Conservation (phyloP, 257 asterid genomes). For the Petunia axillaris region DNA sequence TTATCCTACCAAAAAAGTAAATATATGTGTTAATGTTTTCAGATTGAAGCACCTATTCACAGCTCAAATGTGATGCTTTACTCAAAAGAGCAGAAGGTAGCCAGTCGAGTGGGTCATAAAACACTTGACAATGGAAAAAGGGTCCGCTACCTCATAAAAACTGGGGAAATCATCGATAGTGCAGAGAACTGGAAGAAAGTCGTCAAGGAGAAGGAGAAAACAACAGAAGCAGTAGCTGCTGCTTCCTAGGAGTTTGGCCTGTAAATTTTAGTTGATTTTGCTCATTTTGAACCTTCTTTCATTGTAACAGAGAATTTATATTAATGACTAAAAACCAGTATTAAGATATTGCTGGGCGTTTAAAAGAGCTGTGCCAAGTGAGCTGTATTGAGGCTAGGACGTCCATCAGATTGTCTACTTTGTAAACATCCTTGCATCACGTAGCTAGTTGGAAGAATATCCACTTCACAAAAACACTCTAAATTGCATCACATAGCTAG, state of each 20-base stretch:
- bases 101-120: constrained; percentile 90
- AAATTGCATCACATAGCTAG: no score
- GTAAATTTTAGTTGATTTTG: constrained; percentile 22
- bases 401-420: no score
- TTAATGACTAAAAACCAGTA: neutral
- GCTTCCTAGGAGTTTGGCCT: constrained; percentile 48
- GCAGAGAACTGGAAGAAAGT: constrained; percentile 86
- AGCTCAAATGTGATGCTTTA: constrained; percentile 99
- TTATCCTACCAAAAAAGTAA: neutral
- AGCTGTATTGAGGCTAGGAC: no score
- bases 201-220: constrained; percentile 55
- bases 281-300: constrained; percentile 14
- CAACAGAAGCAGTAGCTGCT: constrained; percentile 56
- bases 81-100: constrained; percentile 76
- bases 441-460: no score
- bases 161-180: constrained; percentile 88
- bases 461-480: no score
- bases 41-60: constrained; percentile 95
- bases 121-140: constrained; percentile 80
- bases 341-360: neutral
- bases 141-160: constrained; percentile 87
- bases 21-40: constrained; percentile 26
- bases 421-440: no score
- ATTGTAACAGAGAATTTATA: neutral
- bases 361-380: no score